These are phyloP conservation scores for Boletus rex-veris DNA, from an alignment of 768 basidiomycete species.

Conservation along the genomic window DNA sequence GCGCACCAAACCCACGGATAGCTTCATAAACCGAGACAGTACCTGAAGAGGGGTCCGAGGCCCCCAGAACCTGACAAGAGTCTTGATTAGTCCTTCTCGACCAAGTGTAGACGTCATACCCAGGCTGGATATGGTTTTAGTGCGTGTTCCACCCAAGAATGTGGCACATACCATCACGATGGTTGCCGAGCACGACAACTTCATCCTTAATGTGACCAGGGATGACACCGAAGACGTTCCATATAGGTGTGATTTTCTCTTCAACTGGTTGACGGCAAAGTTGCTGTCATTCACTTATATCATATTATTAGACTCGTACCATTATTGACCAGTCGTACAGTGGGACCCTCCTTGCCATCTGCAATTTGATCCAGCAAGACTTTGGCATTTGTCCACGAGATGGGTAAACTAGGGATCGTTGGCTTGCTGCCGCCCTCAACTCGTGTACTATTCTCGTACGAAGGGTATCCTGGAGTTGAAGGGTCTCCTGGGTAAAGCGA, in stretches of 20 bases:
- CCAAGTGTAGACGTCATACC: slow-evolving; percentile 10
- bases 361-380: slow-evolving; percentile 51
- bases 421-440: slow-evolving; percentile 61
- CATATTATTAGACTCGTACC: slow-evolving; percentile 33
- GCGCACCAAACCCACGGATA: slow-evolving; percentile 50
- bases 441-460: slow-evolving; percentile 78
- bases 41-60: slow-evolving; percentile 54
- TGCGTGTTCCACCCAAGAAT: not conserved
- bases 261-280: slow-evolving; percentile 47
- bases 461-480: slow-evolving; percentile 82
- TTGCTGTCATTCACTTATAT: not conserved
- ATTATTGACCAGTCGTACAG: slow-evolving; percentile 52
- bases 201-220: slow-evolving; percentile 85
- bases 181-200: slow-evolving; percentile 82
- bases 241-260: slow-evolving; percentile 81
- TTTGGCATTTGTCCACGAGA: slow-evolving; percentile 83
- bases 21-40: slow-evolving; percentile 55
- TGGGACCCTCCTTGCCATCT: slow-evolving; percentile 34
- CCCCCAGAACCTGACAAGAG: slow-evolving; percentile 43
- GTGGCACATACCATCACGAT: slow-evolving; percentile 71
- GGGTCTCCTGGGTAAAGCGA: slow-evolving; percentile 73
- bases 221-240: slow-evolving; percentile 85
- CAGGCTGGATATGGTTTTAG: slow-evolving; percentile 21
- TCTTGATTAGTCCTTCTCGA: not conserved
- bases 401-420: slow-evolving; percentile 80